Conservation (phyloP, 352 stramenopile genomes). For the Pythium brachiatum region DNA sequence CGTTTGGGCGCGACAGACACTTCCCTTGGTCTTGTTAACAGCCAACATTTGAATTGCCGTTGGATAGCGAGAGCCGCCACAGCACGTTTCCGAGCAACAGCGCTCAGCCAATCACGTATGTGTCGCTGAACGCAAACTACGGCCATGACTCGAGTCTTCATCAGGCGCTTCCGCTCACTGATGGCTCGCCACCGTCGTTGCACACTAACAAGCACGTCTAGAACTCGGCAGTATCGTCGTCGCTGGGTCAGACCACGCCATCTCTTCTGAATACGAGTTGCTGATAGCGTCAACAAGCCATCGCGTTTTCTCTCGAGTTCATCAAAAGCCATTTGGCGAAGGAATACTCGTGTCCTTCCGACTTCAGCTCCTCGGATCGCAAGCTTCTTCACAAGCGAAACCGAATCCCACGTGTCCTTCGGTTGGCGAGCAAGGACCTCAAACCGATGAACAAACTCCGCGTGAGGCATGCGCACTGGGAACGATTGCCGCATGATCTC, state of each 20-base stretch:
- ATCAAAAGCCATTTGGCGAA: constrained; percentile 63
- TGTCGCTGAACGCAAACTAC: constrained; percentile 36
- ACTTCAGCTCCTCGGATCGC: constrained; percentile 48
- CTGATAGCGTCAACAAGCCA: constrained; percentile 25
- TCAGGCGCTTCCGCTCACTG: constrained; percentile 37
- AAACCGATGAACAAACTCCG: constrained; percentile 65
- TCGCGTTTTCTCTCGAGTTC: constrained; percentile 54
- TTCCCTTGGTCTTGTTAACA: neutral
- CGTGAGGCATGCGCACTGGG: constrained; percentile 72
- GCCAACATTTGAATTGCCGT: constrained; percentile 7
- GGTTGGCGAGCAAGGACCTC: constrained; percentile 25
- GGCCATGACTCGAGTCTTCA: constrained; percentile 31
- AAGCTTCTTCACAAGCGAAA: constrained; percentile 34
- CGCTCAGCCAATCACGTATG: constrained; percentile 32
- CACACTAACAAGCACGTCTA: constrained; percentile 39
- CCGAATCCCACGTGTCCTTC: constrained; percentile 16
- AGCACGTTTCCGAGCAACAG: neutral
- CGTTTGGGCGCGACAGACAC: neutral
- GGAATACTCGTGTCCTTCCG: constrained; percentile 69
- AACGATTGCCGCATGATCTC: constrained; percentile 85
- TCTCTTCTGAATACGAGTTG: constrained; percentile 44
- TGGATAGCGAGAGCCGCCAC: constrained; percentile 18
- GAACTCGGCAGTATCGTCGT: constrained; percentile 30
- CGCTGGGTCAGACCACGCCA: constrained; percentile 41
- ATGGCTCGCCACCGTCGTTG: constrained; percentile 62